Conservation (phyloP, 2,329 filamentous ascomycete genomes). For the Biscogniauxia sp. region DNA sequence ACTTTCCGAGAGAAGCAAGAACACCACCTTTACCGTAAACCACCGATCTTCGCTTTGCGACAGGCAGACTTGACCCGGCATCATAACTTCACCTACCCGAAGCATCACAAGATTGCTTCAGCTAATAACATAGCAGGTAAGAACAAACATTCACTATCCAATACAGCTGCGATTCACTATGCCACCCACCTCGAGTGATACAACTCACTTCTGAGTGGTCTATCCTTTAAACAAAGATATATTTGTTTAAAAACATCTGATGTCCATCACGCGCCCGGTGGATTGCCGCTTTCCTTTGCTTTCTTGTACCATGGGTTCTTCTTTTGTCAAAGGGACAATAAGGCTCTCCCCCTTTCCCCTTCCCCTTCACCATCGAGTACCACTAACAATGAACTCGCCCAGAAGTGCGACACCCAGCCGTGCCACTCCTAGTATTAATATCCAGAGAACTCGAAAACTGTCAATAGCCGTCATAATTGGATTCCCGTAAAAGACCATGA, state of each 20-base stretch:
- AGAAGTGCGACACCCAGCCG: slow-evolving; percentile 1
- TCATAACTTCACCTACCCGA: slow-evolving; percentile 1
- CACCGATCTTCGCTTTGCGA: slow-evolving; percentile 14
- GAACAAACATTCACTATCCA: slow-evolving; percentile 5
- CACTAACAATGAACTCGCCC: not conserved
- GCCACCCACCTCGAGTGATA: not conserved
- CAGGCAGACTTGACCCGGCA: slow-evolving; percentile 1
- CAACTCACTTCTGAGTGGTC: not conserved
- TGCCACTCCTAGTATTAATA: slow-evolving; percentile 6
- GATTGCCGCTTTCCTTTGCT: not conserved
- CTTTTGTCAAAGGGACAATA: not conserved
- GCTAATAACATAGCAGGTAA: slow-evolving; percentile 17
- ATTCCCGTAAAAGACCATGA: slow-evolving; percentile 40
- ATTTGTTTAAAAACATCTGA: not conserved
- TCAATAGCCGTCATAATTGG: not conserved
- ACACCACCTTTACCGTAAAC: slow-evolving; percentile 8
- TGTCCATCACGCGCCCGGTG: not conserved
- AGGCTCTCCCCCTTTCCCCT: not conserved
- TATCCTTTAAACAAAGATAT: not conserved
- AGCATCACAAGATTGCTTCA: slow-evolving; percentile 5
- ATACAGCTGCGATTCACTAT: slow-evolving; percentile 4
- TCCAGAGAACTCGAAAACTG: not conserved
- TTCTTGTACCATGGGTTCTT: not conserved
- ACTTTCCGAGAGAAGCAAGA: slow-evolving; percentile 15
- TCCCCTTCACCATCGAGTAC: not conserved